Percentiles rank a stretch among this genome's conserved stretches.
phyloP scores from a whole-genome alignment of 371 early-diverging fungal species.

The Mortierella sp. region DNA sequence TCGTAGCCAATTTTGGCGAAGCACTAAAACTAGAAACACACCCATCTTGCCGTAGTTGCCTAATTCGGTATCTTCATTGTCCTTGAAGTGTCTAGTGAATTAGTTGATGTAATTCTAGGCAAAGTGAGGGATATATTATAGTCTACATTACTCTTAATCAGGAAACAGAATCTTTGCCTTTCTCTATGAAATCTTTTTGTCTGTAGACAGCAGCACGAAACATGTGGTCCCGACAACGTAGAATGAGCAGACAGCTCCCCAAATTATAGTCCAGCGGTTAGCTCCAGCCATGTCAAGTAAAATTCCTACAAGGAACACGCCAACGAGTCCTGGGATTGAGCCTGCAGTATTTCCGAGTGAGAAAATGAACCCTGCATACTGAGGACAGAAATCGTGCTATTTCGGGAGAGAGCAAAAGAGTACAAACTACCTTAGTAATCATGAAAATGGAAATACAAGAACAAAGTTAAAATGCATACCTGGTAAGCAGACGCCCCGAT shows the following conservation, averaged over 20 bases:
- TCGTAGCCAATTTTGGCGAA: no score
- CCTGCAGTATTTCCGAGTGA: conserved; percentile 57
- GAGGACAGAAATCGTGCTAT: conserved; percentile 56
- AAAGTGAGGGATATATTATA: no score
- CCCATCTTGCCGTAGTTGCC: no score
- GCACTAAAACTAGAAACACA: no score
- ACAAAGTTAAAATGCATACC: conserved; percentile 19
- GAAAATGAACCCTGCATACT: conserved; percentile 55
- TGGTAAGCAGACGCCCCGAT: conserved; percentile 54
- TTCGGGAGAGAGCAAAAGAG: neutral
- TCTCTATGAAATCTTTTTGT: conserved; percentile 14
- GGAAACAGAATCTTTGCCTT: no score
- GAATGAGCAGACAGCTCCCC: conserved; percentile 31
- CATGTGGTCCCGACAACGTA: conserved; percentile 38
- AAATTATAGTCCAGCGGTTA: conserved; percentile 45
- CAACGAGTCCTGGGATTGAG: conserved; percentile 48
- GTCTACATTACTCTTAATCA: no score
- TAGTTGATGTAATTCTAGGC: no score
- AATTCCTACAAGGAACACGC: conserved; percentile 47
- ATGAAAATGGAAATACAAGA: neutral
- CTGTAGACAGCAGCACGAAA: conserved; percentile 34
- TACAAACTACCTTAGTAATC: neutral
- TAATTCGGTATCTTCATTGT: no score
- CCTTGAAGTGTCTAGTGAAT: no score
- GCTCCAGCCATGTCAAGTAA: conserved; percentile 23